Conservation (phyloP, 73 alveolate genomes). For the Halteria grandinella region DNA sequence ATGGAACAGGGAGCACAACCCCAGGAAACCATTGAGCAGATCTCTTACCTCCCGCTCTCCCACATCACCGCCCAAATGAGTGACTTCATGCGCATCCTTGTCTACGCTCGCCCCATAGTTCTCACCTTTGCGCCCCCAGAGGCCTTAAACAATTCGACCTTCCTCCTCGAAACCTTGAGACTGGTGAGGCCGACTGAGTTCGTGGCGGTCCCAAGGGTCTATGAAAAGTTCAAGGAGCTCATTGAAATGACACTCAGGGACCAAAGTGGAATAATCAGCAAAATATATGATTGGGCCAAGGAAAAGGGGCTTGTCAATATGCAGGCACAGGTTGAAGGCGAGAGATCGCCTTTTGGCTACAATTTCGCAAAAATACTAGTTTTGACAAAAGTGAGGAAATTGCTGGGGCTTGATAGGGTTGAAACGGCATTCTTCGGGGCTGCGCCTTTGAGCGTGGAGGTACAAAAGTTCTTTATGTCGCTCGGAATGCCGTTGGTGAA, state of each 20-base stretch:
- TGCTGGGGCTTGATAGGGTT: slow-evolving; percentile 57
- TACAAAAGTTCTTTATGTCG: slow-evolving; percentile 61
- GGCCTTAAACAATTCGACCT: slow-evolving; percentile 19
- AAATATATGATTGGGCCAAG: slow-evolving; percentile 50
- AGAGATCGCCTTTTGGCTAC: slow-evolving; percentile 55
- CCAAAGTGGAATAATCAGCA: background rate
- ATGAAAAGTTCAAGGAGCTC: slow-evolving; percentile 53
- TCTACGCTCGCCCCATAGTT: background rate
- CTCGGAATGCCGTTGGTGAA: slow-evolving; percentile 60
- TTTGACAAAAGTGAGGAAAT: slow-evolving; percentile 39
- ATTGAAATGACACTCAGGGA: slow-evolving; percentile 4
- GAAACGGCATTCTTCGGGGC: slow-evolving; percentile 58
- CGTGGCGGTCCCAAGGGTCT: slow-evolving; percentile 75
- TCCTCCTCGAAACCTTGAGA: slow-evolving; percentile 35
- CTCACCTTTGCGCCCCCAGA: slow-evolving; percentile 65
- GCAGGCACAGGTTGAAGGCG: slow-evolving; percentile 1
- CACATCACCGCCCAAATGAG: slow-evolving; percentile 75
- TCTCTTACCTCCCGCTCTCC: slow-evolving; percentile 78
- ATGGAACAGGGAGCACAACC: background rate
- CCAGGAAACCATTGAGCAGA: background rate
- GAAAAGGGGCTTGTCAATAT: slow-evolving; percentile 15
- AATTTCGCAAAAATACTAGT: slow-evolving; percentile 29
- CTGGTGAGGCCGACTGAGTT: slow-evolving; percentile 72
- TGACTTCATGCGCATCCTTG: slow-evolving; percentile 51
- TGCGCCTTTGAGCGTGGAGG: slow-evolving; percentile 66